Evolutionary conservation across 495 filamentous ascomycete species (phyloP).

Genomic region (Aspergillus affinis): DNA sequence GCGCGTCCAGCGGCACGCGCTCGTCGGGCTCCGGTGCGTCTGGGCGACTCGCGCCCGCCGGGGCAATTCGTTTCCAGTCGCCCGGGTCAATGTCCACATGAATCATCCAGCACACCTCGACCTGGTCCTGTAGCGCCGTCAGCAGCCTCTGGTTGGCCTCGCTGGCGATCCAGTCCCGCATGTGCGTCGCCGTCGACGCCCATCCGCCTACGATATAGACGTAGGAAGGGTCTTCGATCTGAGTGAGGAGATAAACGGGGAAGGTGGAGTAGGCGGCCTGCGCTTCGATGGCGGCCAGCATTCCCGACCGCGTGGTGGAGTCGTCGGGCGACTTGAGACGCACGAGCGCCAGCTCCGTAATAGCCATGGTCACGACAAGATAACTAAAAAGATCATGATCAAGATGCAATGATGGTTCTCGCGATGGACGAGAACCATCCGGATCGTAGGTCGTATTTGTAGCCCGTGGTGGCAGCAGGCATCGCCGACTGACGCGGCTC

Average conservation of each 20-base stretch:
- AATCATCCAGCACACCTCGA: conserved; percentile 40
- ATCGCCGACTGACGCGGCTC: background rate
- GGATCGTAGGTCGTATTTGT: background rate
- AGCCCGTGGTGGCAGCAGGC: background rate
- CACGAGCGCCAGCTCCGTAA: conserved; percentile 55
- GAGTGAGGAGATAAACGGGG: conserved; percentile 36
- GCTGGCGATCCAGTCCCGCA: conserved; percentile 44
- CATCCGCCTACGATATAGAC: conserved; percentile 53
- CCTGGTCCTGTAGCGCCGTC: conserved; percentile 38
- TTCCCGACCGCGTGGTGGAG: conserved; percentile 19
- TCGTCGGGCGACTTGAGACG: conserved; percentile 23
- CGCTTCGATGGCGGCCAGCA: conserved; percentile 33
- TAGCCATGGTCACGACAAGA: conserved; percentile 35
- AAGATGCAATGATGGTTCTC: too few species aligned
- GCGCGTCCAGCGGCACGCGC: conserved; percentile 36
- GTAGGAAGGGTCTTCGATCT: conserved; percentile 46
- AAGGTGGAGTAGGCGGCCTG: conserved; percentile 37
- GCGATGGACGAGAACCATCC: too few species aligned
- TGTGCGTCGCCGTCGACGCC: conserved; percentile 48
- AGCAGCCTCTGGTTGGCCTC: conserved; percentile 42
- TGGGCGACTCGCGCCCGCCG: conserved; percentile 4
- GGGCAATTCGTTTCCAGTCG: background rate
- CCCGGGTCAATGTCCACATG: conserved; percentile 35
- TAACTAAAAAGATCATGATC: too few species aligned
- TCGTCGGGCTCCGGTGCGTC: background rate